phyloP scores from a whole-genome alignment of 108 stramenopile species.

The Discostella stelligeroides region DNA sequence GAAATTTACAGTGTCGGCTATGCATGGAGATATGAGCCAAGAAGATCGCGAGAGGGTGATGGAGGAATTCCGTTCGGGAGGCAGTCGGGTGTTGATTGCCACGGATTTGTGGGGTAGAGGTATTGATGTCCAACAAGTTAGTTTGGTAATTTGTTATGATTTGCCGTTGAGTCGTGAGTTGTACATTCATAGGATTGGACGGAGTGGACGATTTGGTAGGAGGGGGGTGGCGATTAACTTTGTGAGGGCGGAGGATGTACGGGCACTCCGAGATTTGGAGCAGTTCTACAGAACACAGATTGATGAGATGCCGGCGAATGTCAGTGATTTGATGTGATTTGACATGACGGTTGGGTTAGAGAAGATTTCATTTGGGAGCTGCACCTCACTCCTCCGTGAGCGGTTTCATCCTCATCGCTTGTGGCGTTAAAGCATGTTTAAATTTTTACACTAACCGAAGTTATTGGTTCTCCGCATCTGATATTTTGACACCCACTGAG shows the following conservation, averaged over 20 bases:
- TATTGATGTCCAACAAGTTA: conserved; percentile 99
- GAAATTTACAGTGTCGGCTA: conserved; percentile 95
- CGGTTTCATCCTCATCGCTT: too few species aligned
- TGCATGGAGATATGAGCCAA: conserved; percentile 99
- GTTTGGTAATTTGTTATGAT: conserved; percentile 98
- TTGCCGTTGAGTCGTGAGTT: conserved; percentile 95
- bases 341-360: too few species aligned
- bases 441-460: too few species aligned
- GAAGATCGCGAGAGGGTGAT: conserved; percentile 91
- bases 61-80: conserved; percentile 97
- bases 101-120: conserved; percentile 99
- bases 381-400: too few species aligned
- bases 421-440: too few species aligned
- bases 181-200: conserved; percentile 98
- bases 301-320: conserved; percentile 97
- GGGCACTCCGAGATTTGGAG: conserved; percentile 94
- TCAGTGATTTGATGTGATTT: conserved; percentile 87
- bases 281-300: conserved; percentile 97
- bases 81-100: conserved; percentile 95
- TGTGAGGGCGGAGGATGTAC: conserved; percentile 92
- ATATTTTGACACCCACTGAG: conserved; percentile 45
- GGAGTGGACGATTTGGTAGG: conserved; percentile 97
- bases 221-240: conserved; percentile 99
- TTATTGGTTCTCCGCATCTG: conserved; percentile 42
- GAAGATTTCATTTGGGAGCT: too few species aligned